A percentile compares a stretch with the other conserved stretches of the same genome.
Conservation (phyloP, 208 protist genomes). For the Trypanosoma theileri region DNA sequence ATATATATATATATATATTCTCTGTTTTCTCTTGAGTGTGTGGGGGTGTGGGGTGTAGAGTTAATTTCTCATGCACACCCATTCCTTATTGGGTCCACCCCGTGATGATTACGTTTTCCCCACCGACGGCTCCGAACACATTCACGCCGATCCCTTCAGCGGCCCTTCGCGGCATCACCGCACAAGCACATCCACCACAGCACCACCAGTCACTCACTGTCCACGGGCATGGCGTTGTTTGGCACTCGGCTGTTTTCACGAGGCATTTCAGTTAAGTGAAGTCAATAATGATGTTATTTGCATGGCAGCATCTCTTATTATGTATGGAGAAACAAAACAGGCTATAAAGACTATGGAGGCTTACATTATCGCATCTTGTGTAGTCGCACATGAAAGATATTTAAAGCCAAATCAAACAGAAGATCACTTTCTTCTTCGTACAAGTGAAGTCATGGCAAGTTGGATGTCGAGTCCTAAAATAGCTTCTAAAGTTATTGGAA, state of each 20-base stretch:
- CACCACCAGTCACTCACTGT: conserved; percentile 21
- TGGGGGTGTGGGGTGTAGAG: too few relatives aligned
- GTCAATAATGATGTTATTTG: conserved; percentile 54
- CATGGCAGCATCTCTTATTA: conserved; percentile 46
- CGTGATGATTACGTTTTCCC: too few relatives aligned
- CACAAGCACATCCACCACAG: background rate
- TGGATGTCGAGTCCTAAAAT: background rate
- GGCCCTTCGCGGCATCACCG: too few relatives aligned
- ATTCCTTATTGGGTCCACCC: too few relatives aligned
- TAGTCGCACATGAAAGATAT: conserved; percentile 36
- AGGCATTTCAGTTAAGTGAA: conserved; percentile 46
- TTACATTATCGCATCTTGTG: conserved; percentile 61
- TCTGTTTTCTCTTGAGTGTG: too few relatives aligned
- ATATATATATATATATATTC: too few relatives aligned
- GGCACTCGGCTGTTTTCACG: conserved; percentile 44
- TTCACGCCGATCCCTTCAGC: too few relatives aligned
- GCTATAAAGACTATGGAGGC: conserved; percentile 57
- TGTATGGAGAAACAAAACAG: conserved; percentile 38
- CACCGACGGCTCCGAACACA: too few relatives aligned
- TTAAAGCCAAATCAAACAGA: background rate
- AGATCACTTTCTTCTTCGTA: background rate
- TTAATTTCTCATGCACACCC: too few relatives aligned
- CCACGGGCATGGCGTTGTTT: conserved; percentile 44
- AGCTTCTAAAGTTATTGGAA: conserved; percentile 3
- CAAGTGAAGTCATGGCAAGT: conserved; percentile 18